Base-by-base conservation (phyloP, 169 alveolate species). In the Theileria orientalis region DNA sequence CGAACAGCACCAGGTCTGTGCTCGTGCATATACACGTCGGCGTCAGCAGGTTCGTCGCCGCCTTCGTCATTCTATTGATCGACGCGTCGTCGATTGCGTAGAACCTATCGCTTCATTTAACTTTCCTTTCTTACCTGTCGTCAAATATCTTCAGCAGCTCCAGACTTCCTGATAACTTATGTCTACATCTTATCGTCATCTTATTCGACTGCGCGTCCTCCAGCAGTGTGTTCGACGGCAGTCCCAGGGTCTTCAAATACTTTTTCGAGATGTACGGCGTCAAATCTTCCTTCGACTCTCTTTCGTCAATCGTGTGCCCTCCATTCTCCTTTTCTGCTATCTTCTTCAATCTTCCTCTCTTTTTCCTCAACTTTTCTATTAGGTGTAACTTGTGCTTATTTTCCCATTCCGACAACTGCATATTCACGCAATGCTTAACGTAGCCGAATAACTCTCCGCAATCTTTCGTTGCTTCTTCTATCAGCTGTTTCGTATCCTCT, bases 21-120 rank as follows among this genome's bases (percentile, higher is more conserved):
- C 69, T 69, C 23, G 83, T 33, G 40, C 69, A 59, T 1, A 77
- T 41, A 29, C 86, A 77, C 42, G 82, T 51, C 0, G 69, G 74
- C 37, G 47, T 16, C 6, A 66, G 16, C 0, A 64, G 0, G 16
- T 51, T 54, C 30, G 35, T n/a, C 16, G 75, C 13, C 11, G 74
- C 11, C 23, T 61, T 3, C 8, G 40, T 57, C 21, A 32, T 3
- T n/a, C 3, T 21, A 33, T 33, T 37, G 14, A 57, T 33, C 3
- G 42, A 57, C 3, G 52, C 14, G 11, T 63, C 73, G n/a, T 44
- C 70, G 23, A 63, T 44, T 29, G 51, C 14, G 13, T 42, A 63
- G 23, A 63, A 63, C 44, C 63, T 63, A 63, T 16, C 19, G n/a
- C n/a, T 29, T 46, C 27, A 41, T 14, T 23, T 27, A 29, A 8